Percentiles rank a stretch among this genome's conserved stretches.
phyloP scores from a whole-genome alignment of 768 basidiomycete species.

The Pleurotus eryngii region DNA sequence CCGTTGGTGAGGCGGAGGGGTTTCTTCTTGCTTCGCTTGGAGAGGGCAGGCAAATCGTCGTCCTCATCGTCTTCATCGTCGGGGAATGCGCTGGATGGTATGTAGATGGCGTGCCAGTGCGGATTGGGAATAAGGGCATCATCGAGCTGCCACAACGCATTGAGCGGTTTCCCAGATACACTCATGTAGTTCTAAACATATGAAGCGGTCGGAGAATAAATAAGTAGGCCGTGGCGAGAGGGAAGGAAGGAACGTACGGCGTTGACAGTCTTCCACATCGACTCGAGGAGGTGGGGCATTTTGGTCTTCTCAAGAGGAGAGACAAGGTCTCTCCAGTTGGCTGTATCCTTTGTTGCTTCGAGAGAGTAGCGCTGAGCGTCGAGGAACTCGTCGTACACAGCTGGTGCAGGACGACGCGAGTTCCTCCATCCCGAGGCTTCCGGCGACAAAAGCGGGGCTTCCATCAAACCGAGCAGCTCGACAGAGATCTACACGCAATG shows the following conservation, averaged over 20 bases:
- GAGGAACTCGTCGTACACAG: conserved; percentile 61
- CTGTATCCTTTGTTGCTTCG: conserved; percentile 47
- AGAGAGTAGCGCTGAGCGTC: conserved; percentile 66
- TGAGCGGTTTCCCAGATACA: conserved; percentile 50
- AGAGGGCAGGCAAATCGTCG: conserved; percentile 13
- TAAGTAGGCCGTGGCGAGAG: neutral
- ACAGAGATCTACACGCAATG: conserved; percentile 48
- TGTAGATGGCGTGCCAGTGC: conserved; percentile 52
- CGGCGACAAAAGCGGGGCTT: conserved; percentile 54
- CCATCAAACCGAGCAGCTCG: conserved; percentile 63
- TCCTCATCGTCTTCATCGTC: conserved; percentile 10
- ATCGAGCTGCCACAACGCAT: conserved; percentile 61
- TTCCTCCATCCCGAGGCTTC: conserved; percentile 53
- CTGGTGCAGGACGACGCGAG: conserved; percentile 49
- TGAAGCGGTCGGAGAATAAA: neutral
- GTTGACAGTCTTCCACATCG: conserved; percentile 65
- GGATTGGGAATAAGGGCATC: conserved; percentile 49
- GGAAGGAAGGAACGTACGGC: conserved; percentile 38
- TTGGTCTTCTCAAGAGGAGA: conserved; percentile 58
- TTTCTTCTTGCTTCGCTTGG: conserved; percentile 30
- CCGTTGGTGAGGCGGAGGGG: conserved; percentile 51
- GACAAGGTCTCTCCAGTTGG: conserved; percentile 53
- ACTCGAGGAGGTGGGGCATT: conserved; percentile 45
- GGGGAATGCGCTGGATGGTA: conserved; percentile 19
- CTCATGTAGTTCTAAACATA: conserved; percentile 54